Base-by-base conservation (phyloP, 495 filamentous ascomycete genomes). In the Neurospora tetraspora region DNA sequence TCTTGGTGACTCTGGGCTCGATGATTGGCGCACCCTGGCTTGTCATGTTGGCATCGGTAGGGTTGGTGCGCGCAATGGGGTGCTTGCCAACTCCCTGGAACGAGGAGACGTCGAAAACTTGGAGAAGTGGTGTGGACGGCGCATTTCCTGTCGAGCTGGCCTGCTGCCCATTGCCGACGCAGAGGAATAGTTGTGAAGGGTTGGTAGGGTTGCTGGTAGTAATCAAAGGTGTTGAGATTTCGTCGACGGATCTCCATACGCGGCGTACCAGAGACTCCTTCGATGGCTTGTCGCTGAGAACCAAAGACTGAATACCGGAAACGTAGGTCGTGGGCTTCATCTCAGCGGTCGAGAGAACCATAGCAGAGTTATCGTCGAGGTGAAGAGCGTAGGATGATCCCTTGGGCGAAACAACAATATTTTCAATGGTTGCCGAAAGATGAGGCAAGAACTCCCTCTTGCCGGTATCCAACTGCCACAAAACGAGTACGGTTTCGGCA, bases 401-500 rank as follows among this genome's bases (percentile, higher is more conserved):
- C 37, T 78, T 83, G 6, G 91, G 89, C 9, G 94, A 97, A 40
- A 98, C 88, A 18, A 92, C 89, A 59, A 98, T 87, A 77, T 90
- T 92, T 78, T 93, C 90, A 38, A 99, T 92, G 7, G 89, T 85
- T 6, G 93, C 91, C 8, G 91, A 91, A 43, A 99, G 86, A 85
- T 99, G 94, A 2, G 96, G 96, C 9, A 99, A 82, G 79, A 88
- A 91, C 76, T 95, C 90, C 75, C 88, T 88, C 73, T 89, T 89
- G 39, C 89, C 89, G 2, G 95, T 97, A 73, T 96, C 93, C 23
- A 98, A 81, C 79, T 99, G 96, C 94, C 94, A 99, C n/a, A 97
- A 81, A 18, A 98, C 92, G 69, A 99, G 83, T 5, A 96, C 94
- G 1, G 93, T 93, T 80, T 98, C 96, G 14, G 88, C 86, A 11